These are phyloP conservation scores for Casaregolazyma lundiana DNA, from an alignment of 1,139 yeast genomes.

Conservation along the genomic window DNA sequence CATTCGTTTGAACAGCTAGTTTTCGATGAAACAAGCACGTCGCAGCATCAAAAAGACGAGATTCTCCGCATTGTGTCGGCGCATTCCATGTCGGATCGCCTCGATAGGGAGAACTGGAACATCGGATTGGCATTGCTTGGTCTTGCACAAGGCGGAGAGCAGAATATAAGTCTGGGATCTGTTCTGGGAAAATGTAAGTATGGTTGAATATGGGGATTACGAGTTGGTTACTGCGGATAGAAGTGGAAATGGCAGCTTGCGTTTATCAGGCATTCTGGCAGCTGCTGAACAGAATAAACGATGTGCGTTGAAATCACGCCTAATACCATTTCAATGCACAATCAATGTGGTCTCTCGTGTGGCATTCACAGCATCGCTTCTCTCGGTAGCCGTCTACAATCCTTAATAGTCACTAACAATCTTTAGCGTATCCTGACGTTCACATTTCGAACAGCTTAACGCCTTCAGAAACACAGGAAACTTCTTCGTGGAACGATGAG, in stretches of 20 bases:
- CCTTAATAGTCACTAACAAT: not conserved
- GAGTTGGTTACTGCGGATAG: too few species aligned
- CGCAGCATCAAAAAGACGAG: constrained; percentile 10
- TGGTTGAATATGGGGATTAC: too few species aligned
- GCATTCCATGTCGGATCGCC: constrained; percentile 8
- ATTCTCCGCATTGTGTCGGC: constrained; percentile 10
- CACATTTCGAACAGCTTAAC: not conserved
- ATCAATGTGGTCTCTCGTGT: too few species aligned
- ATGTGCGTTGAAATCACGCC: too few species aligned
- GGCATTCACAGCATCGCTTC: too few species aligned
- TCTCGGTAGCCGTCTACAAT: too few species aligned
- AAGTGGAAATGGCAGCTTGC: too few species aligned
- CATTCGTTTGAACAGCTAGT: constrained; percentile 5
- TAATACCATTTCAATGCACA: too few species aligned
- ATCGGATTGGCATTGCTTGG: constrained; percentile 34
- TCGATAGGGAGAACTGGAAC: constrained; percentile 27
- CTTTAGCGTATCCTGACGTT: not conserved
- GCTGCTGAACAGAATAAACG: too few species aligned
- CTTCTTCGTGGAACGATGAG: not conserved
- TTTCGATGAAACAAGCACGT: constrained; percentile 2
- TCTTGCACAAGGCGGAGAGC: constrained; percentile 33
- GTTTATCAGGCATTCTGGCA: too few species aligned
- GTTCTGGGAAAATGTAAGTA: constrained; percentile 17
- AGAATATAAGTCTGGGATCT: constrained; percentile 29
- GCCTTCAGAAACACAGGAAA: not conserved